A percentile compares a stretch with the other conserved stretches of the same genome.
Evolutionary conservation across 768 basidiomycete species (phyloP).

Genomic region (Dacryopinax primogenitus): DNA sequence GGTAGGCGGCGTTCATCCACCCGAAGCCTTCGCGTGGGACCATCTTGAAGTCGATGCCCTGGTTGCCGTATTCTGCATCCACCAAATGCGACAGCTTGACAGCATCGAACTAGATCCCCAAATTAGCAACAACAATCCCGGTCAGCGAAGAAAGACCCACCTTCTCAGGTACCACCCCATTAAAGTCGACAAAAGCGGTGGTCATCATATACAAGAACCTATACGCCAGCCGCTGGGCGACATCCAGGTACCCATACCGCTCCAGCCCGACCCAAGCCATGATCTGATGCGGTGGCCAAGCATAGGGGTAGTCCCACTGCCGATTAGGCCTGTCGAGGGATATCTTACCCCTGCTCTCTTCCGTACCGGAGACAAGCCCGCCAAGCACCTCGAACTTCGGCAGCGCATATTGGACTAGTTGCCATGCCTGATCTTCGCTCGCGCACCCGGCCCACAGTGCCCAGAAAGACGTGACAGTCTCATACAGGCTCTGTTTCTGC

Average conservation of each 20-base stretch:
- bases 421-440: conserved; percentile 87
- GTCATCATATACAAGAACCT: conserved; percentile 99
- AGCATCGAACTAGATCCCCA: conserved; percentile 62
- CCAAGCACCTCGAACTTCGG: conserved; percentile 95
- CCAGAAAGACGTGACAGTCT: conserved; percentile 96
- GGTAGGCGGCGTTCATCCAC: conserved; percentile 97
- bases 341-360: conserved; percentile 89
- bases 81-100: conserved; percentile 92
- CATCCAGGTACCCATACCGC: conserved; percentile 87
- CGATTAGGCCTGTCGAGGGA: conserved; percentile 93
- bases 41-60: conserved; percentile 95
- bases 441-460: conserved; percentile 95
- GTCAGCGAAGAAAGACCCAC: conserved; percentile 27
- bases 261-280: conserved; percentile 97
- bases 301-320: conserved; percentile 96
- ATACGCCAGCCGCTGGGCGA: conserved; percentile 86
- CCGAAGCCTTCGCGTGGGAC: conserved; percentile 96
- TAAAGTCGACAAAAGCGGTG: conserved; percentile 88
- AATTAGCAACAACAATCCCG: conserved; percentile 2
- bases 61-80: conserved; percentile 93
- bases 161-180: conserved; percentile 97
- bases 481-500: conserved; percentile 85
- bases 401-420: conserved; percentile 79
- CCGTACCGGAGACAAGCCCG: conserved; percentile 90
- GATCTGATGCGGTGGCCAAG: conserved; percentile 91